phyloP scores from a whole-genome alignment of 2,329 filamentous ascomycete species.

The Colletotrichum sp. region DNA sequence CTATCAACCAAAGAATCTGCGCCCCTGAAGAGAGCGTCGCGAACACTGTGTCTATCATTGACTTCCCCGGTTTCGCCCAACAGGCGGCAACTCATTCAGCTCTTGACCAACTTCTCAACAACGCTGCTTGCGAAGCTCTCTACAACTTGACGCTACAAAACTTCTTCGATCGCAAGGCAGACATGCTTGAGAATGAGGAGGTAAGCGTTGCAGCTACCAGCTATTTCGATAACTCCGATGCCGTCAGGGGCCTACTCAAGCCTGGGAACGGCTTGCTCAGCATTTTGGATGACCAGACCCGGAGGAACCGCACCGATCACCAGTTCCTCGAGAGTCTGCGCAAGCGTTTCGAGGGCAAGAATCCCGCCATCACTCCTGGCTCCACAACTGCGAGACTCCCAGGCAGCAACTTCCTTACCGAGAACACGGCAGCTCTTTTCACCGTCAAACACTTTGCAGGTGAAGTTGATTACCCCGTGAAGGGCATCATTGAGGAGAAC shows the following conservation, averaged over 20 bases:
- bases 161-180: slow-evolving; percentile 94
- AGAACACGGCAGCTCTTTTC: slow-evolving; percentile 81
- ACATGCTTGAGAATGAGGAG: slow-evolving; percentile 93
- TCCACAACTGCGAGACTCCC: slow-evolving; percentile 77
- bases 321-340: slow-evolving; percentile 90
- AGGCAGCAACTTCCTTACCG: slow-evolving; percentile 88
- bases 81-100: slow-evolving; percentile 82
- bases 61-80: slow-evolving; percentile 95
- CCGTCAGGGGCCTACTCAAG: slow-evolving; percentile 90
- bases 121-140: slow-evolving; percentile 88
- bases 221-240: slow-evolving; percentile 98
- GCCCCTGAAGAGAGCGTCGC: slow-evolving; percentile 85
- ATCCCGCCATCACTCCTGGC: slow-evolving; percentile 83
- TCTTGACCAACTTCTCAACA: slow-evolving; percentile 92
- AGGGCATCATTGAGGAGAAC: slow-evolving; percentile 91
- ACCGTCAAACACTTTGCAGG: slow-evolving; percentile 95
- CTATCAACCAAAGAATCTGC: slow-evolving; percentile 87
- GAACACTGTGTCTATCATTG: slow-evolving; percentile 93
- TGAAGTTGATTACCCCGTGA: slow-evolving; percentile 91
- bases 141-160: slow-evolving; percentile 94
- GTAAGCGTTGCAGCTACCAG: slow-evolving; percentile 88
- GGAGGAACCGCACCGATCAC: slow-evolving; percentile 84
- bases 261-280: slow-evolving; percentile 90
- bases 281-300: slow-evolving; percentile 95
- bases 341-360: slow-evolving; percentile 94